phyloP scores from a whole-genome alignment of 1,139 yeast genomes.

The Blastobotrys ciferrii region DNA sequence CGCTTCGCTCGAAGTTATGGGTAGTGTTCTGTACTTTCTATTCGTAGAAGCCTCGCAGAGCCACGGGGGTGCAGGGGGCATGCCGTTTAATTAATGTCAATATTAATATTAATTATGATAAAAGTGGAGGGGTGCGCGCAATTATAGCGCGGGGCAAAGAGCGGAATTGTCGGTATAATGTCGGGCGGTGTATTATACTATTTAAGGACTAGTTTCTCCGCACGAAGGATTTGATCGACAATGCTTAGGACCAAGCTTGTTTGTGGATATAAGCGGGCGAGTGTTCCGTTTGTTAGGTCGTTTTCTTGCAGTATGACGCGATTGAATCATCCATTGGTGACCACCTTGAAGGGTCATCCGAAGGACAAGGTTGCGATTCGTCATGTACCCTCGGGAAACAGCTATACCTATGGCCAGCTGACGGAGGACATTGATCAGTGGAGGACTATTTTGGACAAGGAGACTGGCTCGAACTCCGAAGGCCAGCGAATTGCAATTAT shows the following conservation, averaged over 20 bases:
- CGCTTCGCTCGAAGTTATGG: no score
- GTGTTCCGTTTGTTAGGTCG: neutral
- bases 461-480: conserved; percentile 11
- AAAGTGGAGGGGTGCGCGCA: neutral
- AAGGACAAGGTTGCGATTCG: conserved; percentile 33
- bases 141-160: neutral
- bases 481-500: conserved; percentile 35
- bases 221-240: neutral
- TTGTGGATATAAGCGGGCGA: neutral
- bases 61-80: no score
- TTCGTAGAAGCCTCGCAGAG: no score
- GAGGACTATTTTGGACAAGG: conserved; percentile 25
- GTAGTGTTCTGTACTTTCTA: no score
- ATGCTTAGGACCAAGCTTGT: neutral
- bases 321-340: conserved; percentile 27
- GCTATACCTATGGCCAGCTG: conserved; percentile 34
- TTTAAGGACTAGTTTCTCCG: neutral
- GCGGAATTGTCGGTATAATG: neutral
- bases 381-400: conserved; percentile 35
- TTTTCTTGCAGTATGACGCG: neutral
- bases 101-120: neutral
- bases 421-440: conserved; percentile 32
- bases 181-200: neutral
- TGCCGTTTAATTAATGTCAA: neutral
- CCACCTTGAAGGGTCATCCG: conserved; percentile 27